Conservation (phyloP, 495 filamentous ascomycete genomes). For the Podospora anserina region DNA sequence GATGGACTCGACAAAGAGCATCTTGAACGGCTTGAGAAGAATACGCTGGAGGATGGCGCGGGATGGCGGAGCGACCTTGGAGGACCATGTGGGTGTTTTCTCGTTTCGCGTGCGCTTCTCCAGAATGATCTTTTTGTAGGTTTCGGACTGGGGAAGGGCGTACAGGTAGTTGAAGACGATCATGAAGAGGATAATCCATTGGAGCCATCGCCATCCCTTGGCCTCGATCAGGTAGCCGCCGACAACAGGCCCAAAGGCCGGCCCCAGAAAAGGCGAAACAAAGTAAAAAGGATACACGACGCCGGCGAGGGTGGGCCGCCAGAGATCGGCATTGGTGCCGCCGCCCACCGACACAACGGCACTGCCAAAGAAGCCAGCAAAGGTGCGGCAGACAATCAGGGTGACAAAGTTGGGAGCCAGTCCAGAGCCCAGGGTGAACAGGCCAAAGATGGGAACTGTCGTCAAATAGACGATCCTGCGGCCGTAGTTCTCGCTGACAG, state of each 20-base stretch:
- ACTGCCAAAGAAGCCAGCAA: constrained; percentile 14
- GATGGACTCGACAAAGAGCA: constrained; percentile 67
- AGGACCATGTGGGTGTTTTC: background rate
- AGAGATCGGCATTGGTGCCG: constrained; percentile 15
- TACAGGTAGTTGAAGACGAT: constrained; percentile 10
- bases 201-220: constrained; percentile 60
- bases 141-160: constrained; percentile 13
- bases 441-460: constrained; percentile 10
- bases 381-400: constrained; percentile 6
- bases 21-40: constrained; percentile 53
- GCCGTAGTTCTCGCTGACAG: constrained; percentile 16
- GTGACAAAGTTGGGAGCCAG: constrained; percentile 12
- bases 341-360: constrained; percentile 12
- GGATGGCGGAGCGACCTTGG: constrained; percentile 18
- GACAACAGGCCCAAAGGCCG: constrained; percentile 48
- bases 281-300: constrained; percentile 16
- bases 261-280: constrained; percentile 14
- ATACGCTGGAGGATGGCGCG: constrained; percentile 21
- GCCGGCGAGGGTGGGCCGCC: constrained; percentile 3
- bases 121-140: constrained; percentile 21
- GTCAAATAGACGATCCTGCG: constrained; percentile 13
- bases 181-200: constrained; percentile 27
- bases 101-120: constrained; percentile 8
- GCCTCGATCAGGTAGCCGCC: constrained; percentile 57
- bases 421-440: constrained; percentile 14